These are phyloP conservation scores for Aspergillus cristatus DNA, from an alignment of 495 filamentous ascomycete species.

Conservation along the genomic window DNA sequence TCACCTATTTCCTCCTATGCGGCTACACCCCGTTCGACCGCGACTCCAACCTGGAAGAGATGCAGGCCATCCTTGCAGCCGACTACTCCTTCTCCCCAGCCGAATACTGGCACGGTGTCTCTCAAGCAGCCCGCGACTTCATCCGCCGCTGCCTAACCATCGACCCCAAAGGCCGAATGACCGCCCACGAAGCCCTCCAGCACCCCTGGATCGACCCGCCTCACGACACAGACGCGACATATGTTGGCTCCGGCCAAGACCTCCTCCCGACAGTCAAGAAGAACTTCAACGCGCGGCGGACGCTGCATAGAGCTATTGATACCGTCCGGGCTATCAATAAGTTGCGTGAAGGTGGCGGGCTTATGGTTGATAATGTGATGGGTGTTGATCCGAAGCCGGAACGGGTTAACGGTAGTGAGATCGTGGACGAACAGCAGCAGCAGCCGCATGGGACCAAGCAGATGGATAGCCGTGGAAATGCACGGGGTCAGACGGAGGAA, in stretches of 20 bases:
- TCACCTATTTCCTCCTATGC: constrained; percentile 93
- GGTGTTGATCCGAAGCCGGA: constrained; percentile 53
- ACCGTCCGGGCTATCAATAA: constrained; percentile 98
- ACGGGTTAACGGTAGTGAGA: constrained; percentile 36
- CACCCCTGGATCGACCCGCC: constrained; percentile 75
- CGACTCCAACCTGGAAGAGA: constrained; percentile 94
- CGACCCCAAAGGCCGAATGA: constrained; percentile 78
- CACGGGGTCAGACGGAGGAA: constrained; percentile 53
- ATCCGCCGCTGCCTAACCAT: constrained; percentile 83
- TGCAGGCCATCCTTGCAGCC: constrained; percentile 95
- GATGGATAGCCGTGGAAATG: constrained; percentile 50
- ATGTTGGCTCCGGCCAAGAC: constrained; percentile 50
- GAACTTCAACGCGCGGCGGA: constrained; percentile 95
- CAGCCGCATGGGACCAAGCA: constrained; percentile 23
- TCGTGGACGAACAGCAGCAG: constrained; percentile 26
- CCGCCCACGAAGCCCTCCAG: constrained; percentile 84
- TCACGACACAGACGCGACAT: constrained; percentile 18
- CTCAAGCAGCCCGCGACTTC: constrained; percentile 77
- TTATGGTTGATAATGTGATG: constrained; percentile 73
- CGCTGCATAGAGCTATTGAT: constrained; percentile 93
- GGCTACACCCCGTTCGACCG: constrained; percentile 98
- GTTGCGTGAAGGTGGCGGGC: constrained; percentile 70
- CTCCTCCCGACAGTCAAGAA: constrained; percentile 91
- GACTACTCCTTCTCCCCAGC: constrained; percentile 94
- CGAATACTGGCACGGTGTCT: constrained; percentile 95